Base-by-base conservation (phyloP, 495 filamentous ascomycete species). In the Penicillium longicatenatum region DNA sequence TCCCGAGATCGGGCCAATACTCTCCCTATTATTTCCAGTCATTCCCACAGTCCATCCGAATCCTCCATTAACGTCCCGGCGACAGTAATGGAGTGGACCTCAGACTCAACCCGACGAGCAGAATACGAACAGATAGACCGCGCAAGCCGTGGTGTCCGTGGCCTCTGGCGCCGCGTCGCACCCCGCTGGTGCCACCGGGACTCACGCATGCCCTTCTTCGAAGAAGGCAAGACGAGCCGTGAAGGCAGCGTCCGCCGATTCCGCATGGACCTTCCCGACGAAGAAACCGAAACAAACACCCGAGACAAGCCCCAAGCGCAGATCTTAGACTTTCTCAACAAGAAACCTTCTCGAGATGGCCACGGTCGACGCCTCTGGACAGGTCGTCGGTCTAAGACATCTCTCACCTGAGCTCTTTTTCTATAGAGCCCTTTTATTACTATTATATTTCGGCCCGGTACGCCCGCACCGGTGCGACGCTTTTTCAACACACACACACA, bases 91-190 rank as follows among this genome's bases (percentile, higher is more conserved):
- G 77, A 80, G 57, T 82, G 79, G 79, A 82, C 78, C 2, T 76
- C 76, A 0, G 67, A 71, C 9, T 72, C 75, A 14, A 80, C 78
- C 10, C 77, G 79, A 19, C 64, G 78, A 8, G 70, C 66, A 29
- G 77, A 82, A 53, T 82, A 82, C 44, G 68, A 78, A 45, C 75
- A 79, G 45, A 82, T 82, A 54, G 77, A 82, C 64, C 76, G 73
- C 0, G 74, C 76, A n/a, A 76, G 68, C 53, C 69, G 69, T 10
- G 79, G 79, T 7, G 61, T 80, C 7, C 72, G 79, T 0, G 77
- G 79, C 5, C 55, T 80, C 7, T 78, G 77, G 71, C 73, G 75
- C 1, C 70, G 70, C 0, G 70, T 79, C 3, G 77, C 77, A 7
- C 77, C 78, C 0, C 62, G 70, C 35, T 78, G 77, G 68, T 76